phyloP scores from a whole-genome alignment of 441 rosid species.

The Bocquillonia castaneifolia region DNA sequence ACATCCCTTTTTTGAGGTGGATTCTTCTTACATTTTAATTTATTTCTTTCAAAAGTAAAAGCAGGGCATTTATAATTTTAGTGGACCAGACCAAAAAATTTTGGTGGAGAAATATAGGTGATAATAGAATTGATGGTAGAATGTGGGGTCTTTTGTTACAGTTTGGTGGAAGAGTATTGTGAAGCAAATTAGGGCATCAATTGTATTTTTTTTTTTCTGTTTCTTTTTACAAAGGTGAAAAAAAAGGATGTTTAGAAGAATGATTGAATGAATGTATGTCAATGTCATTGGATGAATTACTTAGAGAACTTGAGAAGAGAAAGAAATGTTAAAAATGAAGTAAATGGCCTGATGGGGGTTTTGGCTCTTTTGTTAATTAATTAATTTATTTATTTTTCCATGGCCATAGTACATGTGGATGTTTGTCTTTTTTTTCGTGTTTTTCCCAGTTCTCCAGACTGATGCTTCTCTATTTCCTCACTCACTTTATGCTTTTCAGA shows the following conservation, averaged over 20 bases:
- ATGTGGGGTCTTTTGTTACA: slow-evolving; percentile 23
- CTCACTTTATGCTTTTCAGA: slow-evolving; percentile 24
- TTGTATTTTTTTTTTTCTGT: not conserved
- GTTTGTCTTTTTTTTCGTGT: not conserved
- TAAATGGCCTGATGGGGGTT: too few relatives aligned
- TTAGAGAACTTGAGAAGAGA: slow-evolving; percentile 13
- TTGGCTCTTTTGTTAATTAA: not conserved
- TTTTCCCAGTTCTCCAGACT: not conserved
- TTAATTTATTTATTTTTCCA: not conserved
- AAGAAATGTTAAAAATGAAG: not conserved
- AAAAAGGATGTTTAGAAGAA: slow-evolving; percentile 7
- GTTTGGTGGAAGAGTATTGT: slow-evolving; percentile 19
- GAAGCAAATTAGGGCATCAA: slow-evolving; percentile 18
- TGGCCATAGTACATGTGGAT: slow-evolving; percentile 10
- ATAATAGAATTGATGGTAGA: slow-evolving; percentile 10
- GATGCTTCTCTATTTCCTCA: slow-evolving; percentile 8
- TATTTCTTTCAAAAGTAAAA: slow-evolving; percentile 16
- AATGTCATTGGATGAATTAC: not conserved
- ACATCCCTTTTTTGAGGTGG: slow-evolving; percentile 28
- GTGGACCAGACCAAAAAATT: slow-evolving; percentile 19
- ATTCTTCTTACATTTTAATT: slow-evolving; percentile 31
- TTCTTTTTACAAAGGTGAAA: slow-evolving; percentile 30
- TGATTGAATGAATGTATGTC: slow-evolving; percentile 18
- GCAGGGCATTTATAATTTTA: slow-evolving; percentile 6
- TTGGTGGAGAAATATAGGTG: slow-evolving; percentile 26